phyloP scores from a whole-genome alignment of 2,329 filamentous ascomycete genomes.

The Cytospora schulzeri region DNA sequence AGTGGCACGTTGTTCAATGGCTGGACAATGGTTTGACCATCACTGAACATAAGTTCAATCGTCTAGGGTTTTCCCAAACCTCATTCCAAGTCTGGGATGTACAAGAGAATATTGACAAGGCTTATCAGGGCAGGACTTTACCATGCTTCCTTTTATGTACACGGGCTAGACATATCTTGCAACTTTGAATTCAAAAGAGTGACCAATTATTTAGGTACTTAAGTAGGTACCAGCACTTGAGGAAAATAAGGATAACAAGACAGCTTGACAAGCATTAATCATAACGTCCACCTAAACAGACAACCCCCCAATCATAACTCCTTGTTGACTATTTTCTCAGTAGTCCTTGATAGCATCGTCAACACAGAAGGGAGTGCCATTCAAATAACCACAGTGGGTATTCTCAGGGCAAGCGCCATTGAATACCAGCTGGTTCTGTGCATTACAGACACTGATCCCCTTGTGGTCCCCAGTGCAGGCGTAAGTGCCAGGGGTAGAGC shows the following conservation, averaged over 20 bases:
- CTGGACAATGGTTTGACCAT: too few relatives aligned
- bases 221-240: too few relatives aligned
- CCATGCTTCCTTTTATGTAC: too few relatives aligned
- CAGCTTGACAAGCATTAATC: background rate
- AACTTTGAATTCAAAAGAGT: too few relatives aligned
- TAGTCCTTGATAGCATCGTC: slow-evolving; percentile 12
- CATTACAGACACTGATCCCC: slow-evolving; percentile 27
- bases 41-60: too few relatives aligned
- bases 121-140: too few relatives aligned
- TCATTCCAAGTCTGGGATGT: too few relatives aligned
- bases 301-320: background rate
- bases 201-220: too few relatives aligned
- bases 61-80: too few relatives aligned
- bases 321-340: background rate
- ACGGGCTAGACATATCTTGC: too few relatives aligned
- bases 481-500: slow-evolving; percentile 25
- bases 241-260: background rate
- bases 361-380: slow-evolving; percentile 27
- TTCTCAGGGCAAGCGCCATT: slow-evolving; percentile 25
- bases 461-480: slow-evolving; percentile 10
- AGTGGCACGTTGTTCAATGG: too few relatives aligned
- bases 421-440: slow-evolving; percentile 25
- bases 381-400: slow-evolving; percentile 23
- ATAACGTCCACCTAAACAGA: background rate
- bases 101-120: too few relatives aligned